These are phyloP conservation scores for Hippophae rhamnoides DNA, from an alignment of 306 rosid species.

Conservation along the genomic window DNA sequence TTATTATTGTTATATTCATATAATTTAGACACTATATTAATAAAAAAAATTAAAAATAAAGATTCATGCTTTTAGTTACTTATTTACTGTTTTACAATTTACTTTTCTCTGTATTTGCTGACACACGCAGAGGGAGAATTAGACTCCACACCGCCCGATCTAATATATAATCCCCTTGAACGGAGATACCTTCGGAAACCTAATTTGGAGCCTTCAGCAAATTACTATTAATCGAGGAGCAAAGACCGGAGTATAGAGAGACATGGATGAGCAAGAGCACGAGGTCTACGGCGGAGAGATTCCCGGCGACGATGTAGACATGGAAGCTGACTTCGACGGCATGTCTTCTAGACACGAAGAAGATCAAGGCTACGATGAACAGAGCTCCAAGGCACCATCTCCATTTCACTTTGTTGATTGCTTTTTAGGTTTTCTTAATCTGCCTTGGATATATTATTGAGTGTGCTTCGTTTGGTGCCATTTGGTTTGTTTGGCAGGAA, in stretches of 20 bases:
- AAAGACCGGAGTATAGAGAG: not conserved
- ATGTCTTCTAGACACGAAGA: constrained; percentile 40
- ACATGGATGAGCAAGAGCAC: constrained; percentile 52
- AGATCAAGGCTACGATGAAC: constrained; percentile 31
- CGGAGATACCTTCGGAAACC: constrained; percentile 11
- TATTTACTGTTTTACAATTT: no score
- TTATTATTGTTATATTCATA: no score
- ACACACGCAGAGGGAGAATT: no score
- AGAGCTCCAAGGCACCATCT: constrained; percentile 37
- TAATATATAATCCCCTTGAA: no score
- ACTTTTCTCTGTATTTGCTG: no score
- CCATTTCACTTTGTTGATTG: not conserved
- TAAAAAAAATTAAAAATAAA: no score
- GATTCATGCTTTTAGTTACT: no score
- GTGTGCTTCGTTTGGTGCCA: not conserved
- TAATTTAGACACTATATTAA: no score
- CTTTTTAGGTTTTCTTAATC: not conserved
- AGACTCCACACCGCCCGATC: no score
- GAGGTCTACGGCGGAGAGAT: constrained; percentile 70
- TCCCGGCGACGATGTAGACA: constrained; percentile 51
- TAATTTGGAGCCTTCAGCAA: not conserved
- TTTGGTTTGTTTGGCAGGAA: constrained; percentile 35
- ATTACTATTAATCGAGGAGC: no score
- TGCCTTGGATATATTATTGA: not conserved
- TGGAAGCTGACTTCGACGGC: constrained; percentile 38